These are phyloP conservation scores for Erythrophleum fordii DNA, from an alignment of 306 rosid genomes.

Conservation along the genomic window DNA sequence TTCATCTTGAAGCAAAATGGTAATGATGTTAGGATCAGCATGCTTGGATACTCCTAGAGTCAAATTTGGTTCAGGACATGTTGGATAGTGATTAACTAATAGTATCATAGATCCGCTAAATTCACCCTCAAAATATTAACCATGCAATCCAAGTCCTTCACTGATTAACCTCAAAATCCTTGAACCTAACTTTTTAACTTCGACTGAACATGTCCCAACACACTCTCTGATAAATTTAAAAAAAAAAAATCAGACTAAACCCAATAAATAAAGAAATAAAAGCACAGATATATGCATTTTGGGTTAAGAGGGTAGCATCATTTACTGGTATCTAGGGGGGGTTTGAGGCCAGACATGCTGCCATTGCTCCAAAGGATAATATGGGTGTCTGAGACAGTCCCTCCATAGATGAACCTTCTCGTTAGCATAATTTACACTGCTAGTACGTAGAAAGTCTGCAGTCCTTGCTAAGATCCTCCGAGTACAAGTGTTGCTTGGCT, in stretches of 20 bases:
- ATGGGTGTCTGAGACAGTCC: conserved; percentile 36
- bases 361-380: conserved; percentile 36
- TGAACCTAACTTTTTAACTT: background rate
- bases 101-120: conserved; percentile 9
- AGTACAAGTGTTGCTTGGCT: conserved; percentile 25
- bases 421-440: conserved; percentile 24
- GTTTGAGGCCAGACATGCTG: conserved; percentile 5
- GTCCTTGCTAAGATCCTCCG: conserved; percentile 16
- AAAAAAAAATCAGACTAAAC: background rate
- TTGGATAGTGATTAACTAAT: conserved; percentile 31
- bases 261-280: background rate
- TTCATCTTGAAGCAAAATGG: conserved; percentile 40
- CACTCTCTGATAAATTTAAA: background rate
- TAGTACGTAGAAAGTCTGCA: conserved; percentile 33
- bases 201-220: conserved; percentile 17
- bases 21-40: conserved; percentile 41
- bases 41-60: conserved; percentile 42
- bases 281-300: too few relatives aligned
- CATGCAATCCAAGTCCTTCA: background rate
- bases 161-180: conserved; percentile 18
- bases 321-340: background rate
- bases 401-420: conserved; percentile 46
- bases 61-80: conserved; percentile 48
- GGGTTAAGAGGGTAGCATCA: background rate
- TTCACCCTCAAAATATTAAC: conserved; percentile 34